Base-by-base conservation (phyloP, 305 asterid genomes). In the Fraxinus platypoda region DNA sequence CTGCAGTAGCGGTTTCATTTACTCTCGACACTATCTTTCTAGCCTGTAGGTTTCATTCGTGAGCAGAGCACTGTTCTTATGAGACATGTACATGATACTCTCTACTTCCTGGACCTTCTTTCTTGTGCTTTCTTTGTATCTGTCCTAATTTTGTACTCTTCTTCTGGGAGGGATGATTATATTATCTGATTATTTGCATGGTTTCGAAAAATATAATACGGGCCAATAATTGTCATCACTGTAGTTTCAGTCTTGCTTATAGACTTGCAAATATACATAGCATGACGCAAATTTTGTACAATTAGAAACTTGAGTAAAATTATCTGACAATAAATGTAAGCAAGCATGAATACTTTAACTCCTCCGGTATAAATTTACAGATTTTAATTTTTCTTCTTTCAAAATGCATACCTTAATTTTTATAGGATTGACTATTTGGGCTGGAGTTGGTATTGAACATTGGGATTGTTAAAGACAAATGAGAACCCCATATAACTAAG, bases 11-110 rank as follows among this genome's bases (percentile, higher is more conserved):
- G 52, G 52, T 62, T 8, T 23, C 72, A 84, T 79, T 83, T 49
- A 82, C 62, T 79, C 46, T 86, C 82, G 72, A 83, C 72, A 62
- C 66, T 72, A 74, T 89, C 70, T 80, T 85, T 85, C 84, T 85
- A 94, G 98, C 99, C 97, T 89, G 98, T 87, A 90, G 98, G 97
- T 88, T 91, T 89, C 84, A 28, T 28, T 28, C 30, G 97, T 38
- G 98, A 95, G 88, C 91, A 93, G 88, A 95, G 99, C 90, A 91
- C 91, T 83, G 72, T 92, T 82, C 87, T 95, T 54, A 92, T 87
- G 12, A 92, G 99, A 91, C 98, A 93, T 97, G 98, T 94, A 93
- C 54, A 4, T 12, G 41, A 82, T 54, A 68, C 66, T 57, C 82
- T 28, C 30, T 28, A 1, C 85, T 49, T 80, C 76, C 74, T 35